Evolutionary conservation across 257 asterid species (phyloP).

Genomic region (Ilex asprella): DNA sequence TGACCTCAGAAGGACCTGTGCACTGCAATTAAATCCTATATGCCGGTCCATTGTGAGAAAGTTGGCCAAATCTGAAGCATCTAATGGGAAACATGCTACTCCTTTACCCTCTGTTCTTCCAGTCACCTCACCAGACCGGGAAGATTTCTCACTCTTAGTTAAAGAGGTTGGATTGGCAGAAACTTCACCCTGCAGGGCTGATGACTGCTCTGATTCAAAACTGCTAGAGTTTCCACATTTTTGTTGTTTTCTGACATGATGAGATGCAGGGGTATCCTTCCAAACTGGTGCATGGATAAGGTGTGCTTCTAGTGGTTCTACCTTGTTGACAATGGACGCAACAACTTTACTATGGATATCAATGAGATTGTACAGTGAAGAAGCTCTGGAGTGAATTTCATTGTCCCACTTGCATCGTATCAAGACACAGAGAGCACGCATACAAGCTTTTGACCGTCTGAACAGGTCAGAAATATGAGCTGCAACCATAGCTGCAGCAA

Average conservation of each 20-base stretch:
- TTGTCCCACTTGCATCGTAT: constrained; percentile 85
- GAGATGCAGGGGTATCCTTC: constrained; percentile 42
- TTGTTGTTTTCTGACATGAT: constrained; percentile 47
- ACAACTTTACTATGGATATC: constrained; percentile 90
- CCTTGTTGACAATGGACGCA: constrained; percentile 87
- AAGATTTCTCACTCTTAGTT: constrained; percentile 27
- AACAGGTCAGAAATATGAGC: constrained; percentile 96
- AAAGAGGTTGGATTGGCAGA: constrained; percentile 34
- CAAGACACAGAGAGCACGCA: constrained; percentile 77
- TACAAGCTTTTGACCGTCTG: constrained; percentile 91
- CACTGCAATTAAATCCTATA: constrained; percentile 78
- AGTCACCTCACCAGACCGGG: constrained; percentile 28
- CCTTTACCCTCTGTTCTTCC: constrained; percentile 46
- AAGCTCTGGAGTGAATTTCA: constrained; percentile 75
- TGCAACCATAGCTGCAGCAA: constrained; percentile 99
- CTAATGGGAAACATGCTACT: constrained; percentile 52
- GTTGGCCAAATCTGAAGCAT: constrained; percentile 93
- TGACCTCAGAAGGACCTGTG: constrained; percentile 72
- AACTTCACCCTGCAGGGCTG: constrained; percentile 28
- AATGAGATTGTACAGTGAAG: constrained; percentile 86
- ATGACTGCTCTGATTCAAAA: constrained; percentile 46
- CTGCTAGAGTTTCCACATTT: constrained; percentile 43
- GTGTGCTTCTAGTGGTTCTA: constrained; percentile 97
- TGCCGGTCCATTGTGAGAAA: constrained; percentile 84
- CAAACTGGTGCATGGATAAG: constrained; percentile 48